These are phyloP conservation scores for Papiliotrema terrestris DNA, from an alignment of 1,284 basidiomycete species.

Conservation along the genomic window DNA sequence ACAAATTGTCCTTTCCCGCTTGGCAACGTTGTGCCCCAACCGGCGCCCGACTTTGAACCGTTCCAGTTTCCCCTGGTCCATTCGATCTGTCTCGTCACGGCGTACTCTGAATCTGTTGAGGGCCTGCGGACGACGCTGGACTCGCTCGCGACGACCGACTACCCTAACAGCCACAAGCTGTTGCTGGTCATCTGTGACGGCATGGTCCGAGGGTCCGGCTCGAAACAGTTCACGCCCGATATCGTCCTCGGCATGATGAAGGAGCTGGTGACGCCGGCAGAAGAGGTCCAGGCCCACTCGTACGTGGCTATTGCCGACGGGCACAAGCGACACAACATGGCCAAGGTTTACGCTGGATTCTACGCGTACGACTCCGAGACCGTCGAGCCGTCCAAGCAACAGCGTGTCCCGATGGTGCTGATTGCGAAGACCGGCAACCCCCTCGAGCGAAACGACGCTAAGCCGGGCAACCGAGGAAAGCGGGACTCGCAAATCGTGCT, in stretches of 20 bases:
- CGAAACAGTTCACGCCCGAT: conserved; percentile 82
- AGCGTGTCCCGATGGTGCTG: conserved; percentile 90
- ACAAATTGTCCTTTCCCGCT: conserved; percentile 77
- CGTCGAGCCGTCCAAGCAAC: conserved; percentile 89
- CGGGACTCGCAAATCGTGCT: conserved; percentile 97
- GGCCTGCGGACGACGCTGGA: conserved; percentile 96
- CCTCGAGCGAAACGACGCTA: conserved; percentile 77
- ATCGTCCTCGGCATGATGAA: conserved; percentile 98
- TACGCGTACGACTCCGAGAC: conserved; percentile 94
- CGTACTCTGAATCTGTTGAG: conserved; percentile 95
- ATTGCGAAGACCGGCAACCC: conserved; percentile 94
- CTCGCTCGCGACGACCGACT: conserved; percentile 96
- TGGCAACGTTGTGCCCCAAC: conserved; percentile 86
- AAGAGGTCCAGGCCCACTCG: conserved; percentile 89
- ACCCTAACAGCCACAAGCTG: conserved; percentile 96
- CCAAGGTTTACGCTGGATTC: conserved; percentile 96
- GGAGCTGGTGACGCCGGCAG: conserved; percentile 76
- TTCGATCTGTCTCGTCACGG: conserved; percentile 94
- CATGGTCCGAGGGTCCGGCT: conserved; percentile 94
- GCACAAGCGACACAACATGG: conserved; percentile 99
- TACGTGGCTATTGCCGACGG: conserved; percentile 99
- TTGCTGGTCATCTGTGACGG: conserved; percentile 96
- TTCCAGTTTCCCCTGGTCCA: conserved; percentile 95
- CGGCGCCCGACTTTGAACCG: conserved; percentile 84
- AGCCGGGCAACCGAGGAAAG: conserved; percentile 98